Base-by-base conservation (phyloP, 192 early-diverging fungal species). In the Umbelopsis ramanniana region DNA sequence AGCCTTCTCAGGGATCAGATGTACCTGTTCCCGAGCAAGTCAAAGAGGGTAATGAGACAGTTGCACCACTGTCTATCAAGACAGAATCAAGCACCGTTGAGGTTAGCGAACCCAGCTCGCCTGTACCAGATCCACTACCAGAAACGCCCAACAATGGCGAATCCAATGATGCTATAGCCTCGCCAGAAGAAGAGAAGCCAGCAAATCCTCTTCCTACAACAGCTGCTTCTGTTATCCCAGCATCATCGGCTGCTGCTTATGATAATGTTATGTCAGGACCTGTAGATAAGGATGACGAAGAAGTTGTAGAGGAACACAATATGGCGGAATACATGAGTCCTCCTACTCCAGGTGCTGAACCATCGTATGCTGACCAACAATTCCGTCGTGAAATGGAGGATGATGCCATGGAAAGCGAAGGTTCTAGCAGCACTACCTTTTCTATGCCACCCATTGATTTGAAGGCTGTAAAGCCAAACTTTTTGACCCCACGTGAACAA, bases 241-340 rank as follows among this genome's bases (percentile, higher is more conserved):
- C 57, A 37, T 63, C 57, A 1, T 63, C 57, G 7, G 57, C 57
- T 63, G 57, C 15, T 37, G 57, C 57, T 19, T 63, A 29, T 33
- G 57, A n/a, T 37, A n/a, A 14, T 37, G 33, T 37, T 29, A 37
- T 37, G 4, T 17, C 26, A 0, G 57, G 10, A 35, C 17, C 48
- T n/a, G 57, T 3, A 6, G 57, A 63, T 17, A 63, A 38, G 7
- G 15, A 9, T 35, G 17, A 63, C 17, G 33, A 63, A 8, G 12
- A 63, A 12, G n/a, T 17, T 35, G 3, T 63, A 37, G 57, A 63
- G 19, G 57, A 63, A 26, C 57, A 63, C 33, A 79, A 79, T 40
- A 79, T 79, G 77, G 77, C 77, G 12, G 77, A 79, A 23, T 79
- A 47, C 50, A 70, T 79, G 15, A 79, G 69, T 8, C 77, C 77